Evolutionary conservation across 441 rosid genomes (phyloP).

Genomic region (Croton laevigatus): DNA sequence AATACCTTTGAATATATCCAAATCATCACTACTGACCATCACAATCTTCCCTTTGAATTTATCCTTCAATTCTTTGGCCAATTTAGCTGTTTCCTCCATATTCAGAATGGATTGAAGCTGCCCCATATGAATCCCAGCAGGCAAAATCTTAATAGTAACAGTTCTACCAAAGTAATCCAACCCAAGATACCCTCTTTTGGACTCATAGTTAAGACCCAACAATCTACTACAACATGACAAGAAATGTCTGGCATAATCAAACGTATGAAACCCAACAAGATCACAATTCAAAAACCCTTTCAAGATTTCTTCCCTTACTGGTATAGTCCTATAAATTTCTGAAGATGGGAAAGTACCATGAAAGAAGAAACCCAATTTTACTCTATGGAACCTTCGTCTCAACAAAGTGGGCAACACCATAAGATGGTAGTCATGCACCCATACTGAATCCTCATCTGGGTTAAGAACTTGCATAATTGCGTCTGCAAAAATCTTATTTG

Average conservation of each 20-base stretch:
- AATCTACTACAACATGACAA: conserved; percentile 78
- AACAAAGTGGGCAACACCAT: conserved; percentile 67
- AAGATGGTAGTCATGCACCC: conserved; percentile 86
- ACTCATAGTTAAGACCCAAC: conserved; percentile 72
- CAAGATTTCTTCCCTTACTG: conserved; percentile 70
- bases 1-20: conserved; percentile 77
- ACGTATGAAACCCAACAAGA: conserved; percentile 77
- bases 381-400: conserved; percentile 46
- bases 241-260: conserved; percentile 87
- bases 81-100: conserved; percentile 32
- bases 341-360: conserved; percentile 78
- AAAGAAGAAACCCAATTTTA: conserved; percentile 66
- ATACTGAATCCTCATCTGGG: conserved; percentile 69
- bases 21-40: conserved; percentile 77
- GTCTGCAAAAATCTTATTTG: conserved; percentile 60
- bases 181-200: conserved; percentile 81
- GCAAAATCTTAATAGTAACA: conserved; percentile 71
- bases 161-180: conserved; percentile 75
- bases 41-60: conserved; percentile 47
- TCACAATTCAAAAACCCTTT: conserved; percentile 73
- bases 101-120: conserved; percentile 52
- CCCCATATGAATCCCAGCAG: conserved; percentile 73
- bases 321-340: conserved; percentile 63
- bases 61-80: conserved; percentile 56
- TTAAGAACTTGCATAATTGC: conserved; percentile 56